Percentiles rank a stretch among this genome's conserved stretches.
phyloP scores from a whole-genome alignment of 768 basidiomycete species.

The Calocera cornea region DNA sequence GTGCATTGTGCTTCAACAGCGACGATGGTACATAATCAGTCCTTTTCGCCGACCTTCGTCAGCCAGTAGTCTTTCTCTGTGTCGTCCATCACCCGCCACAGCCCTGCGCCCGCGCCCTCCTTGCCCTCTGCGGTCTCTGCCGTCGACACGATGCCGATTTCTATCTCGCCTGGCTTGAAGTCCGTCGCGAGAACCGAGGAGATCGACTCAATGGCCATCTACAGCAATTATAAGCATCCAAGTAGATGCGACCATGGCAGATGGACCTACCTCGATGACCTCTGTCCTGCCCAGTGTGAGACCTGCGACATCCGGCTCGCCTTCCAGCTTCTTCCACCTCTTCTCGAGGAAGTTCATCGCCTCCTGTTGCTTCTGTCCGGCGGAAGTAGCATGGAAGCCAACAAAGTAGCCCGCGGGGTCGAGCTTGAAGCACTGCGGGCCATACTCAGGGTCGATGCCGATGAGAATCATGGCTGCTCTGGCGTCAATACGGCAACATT shows the following conservation, averaged over 20 bases:
- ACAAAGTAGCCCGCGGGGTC: constrained; percentile 98
- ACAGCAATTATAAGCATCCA: not conserved
- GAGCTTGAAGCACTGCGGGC: constrained; percentile 96
- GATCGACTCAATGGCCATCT: constrained; percentile 92
- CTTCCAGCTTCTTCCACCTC: constrained; percentile 91
- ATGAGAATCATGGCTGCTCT: constrained; percentile 84
- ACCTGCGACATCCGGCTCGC: constrained; percentile 60
- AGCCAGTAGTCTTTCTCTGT: constrained; percentile 66
- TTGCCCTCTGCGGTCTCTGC: constrained; percentile 54
- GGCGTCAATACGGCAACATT: not conserved
- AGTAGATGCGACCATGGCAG: not conserved
- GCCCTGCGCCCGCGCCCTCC: constrained; percentile 36
- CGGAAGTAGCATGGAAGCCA: constrained; percentile 92
- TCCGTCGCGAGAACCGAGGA: constrained; percentile 90
- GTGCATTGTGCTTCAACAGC: not conserved
- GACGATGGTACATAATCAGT: constrained; percentile 31
- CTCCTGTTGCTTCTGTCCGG: constrained; percentile 90
- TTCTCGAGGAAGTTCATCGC: constrained; percentile 98
- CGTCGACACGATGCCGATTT: constrained; percentile 82
- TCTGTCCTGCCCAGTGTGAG: constrained; percentile 56
- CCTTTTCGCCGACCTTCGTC: constrained; percentile 80
- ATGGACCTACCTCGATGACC: constrained; percentile 78
- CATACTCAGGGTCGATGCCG: constrained; percentile 76
- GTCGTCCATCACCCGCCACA: constrained; percentile 68
- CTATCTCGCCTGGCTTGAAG: constrained; percentile 89